Base-by-base conservation (phyloP, 108 stramenopile species). In the Fragilariopsis cylindrus region DNA sequence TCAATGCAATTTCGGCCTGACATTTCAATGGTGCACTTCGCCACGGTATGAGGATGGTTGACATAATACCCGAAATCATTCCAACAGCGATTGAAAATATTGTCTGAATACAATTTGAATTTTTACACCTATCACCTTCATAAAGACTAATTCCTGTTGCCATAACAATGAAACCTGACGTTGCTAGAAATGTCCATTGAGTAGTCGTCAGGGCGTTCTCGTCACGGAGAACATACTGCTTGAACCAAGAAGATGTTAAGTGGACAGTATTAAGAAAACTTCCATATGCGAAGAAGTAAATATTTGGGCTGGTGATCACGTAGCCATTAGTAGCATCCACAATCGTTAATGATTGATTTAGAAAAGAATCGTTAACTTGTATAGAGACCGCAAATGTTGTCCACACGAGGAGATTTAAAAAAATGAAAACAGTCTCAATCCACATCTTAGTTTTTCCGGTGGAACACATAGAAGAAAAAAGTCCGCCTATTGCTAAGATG, bases 171-270 rank as follows among this genome's bases (percentile, higher is more conserved):
- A 65, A 65, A 4, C 46, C 44, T 18, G n/a, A 16, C 15, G 44
- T 13, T 47, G 46, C 65, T 19, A 65, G 13, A 46, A 65, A 13
- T 6, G 47, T 65, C 65, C 65, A 65, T 65, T 65, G 65, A 4
- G 65, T 65, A 8, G 65, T 48, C 8, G 65, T 65, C 16, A 48
- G 19, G 21, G 58, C 58, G 21, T 60, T 60, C 41, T 48, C 65
- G n/a, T 65, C 65, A 8, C 47, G 16, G 4, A 46, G 3, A 16
- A 65, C 47, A 19, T 65, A 65, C 19, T 65, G 43, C 15, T 65
- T 65, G 65, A 65, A 65, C 65, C 65, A 65, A 7, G 65, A 65
- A 16, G 65, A 13, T 3, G 19, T 45, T 18, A 65, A 48, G 19
- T 18, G 19, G 65, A 46, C 65, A 9, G 65, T 12, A 47, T 16